Conservation (phyloP, 345 rosid genomes). For the Salix koriyanagi region DNA sequence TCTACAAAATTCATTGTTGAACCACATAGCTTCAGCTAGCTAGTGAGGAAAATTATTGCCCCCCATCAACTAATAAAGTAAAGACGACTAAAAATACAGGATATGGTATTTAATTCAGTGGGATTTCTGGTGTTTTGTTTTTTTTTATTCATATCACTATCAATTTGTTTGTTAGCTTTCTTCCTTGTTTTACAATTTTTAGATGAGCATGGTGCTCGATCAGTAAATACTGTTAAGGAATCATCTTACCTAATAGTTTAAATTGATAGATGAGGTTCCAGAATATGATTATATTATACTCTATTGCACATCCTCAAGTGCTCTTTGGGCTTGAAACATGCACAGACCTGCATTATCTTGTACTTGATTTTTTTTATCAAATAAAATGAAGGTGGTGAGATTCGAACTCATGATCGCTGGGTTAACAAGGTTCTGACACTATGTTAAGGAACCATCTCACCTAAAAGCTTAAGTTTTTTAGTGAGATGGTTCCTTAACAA, state of each 20-base stretch:
- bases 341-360: too few relatives aligned
- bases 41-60: slow-evolving; percentile 13
- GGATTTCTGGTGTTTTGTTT: background rate
- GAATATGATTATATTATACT: too few relatives aligned
- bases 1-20: background rate
- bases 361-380: too few relatives aligned
- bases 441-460: too few relatives aligned
- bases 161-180: slow-evolving; percentile 3
- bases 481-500: too few relatives aligned
- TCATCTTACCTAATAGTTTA: too few relatives aligned
- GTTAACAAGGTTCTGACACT: accelerated
- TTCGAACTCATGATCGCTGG: too few relatives aligned
- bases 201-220: background rate
- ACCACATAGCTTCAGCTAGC: background rate
- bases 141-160: background rate
- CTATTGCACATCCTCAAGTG: too few relatives aligned
- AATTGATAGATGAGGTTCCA: accelerated
- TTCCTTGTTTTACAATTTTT: background rate
- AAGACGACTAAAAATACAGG: slow-evolving; percentile 8
- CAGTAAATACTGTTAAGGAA: too few relatives aligned
- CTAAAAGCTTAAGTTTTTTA: too few relatives aligned
- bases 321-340: accelerated
- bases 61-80: slow-evolving; percentile 18
- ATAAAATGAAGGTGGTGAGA: too few relatives aligned
- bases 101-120: slow-evolving; percentile 2